Evolutionary conservation across 169 alveolate genomes (phyloP).

Genomic region (Eimeria zaria): DNA sequence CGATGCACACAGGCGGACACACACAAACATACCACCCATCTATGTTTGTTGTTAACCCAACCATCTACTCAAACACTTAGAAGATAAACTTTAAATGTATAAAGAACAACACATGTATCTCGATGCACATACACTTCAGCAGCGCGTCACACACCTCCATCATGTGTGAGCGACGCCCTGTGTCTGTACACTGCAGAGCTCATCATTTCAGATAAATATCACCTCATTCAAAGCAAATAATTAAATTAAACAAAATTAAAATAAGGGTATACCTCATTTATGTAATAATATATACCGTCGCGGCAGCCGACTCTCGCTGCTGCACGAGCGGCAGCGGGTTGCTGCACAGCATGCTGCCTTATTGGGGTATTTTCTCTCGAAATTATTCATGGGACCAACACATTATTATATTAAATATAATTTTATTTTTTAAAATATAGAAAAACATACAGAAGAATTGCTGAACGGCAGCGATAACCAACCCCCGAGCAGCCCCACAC

Average conservation of each 20-base stretch:
- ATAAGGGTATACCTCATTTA: background rate
- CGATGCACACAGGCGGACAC: no score
- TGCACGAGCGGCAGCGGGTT: background rate
- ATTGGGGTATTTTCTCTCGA: background rate
- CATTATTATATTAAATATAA: background rate
- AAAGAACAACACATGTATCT: no score
- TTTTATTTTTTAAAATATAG: background rate
- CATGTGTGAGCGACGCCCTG: background rate
- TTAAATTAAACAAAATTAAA: background rate
- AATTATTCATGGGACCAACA: background rate
- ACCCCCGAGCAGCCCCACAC: slow-evolving; percentile 32
- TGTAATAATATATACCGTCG: background rate
- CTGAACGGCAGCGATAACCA: background rate
- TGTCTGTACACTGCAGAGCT: background rate
- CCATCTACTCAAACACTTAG: no score
- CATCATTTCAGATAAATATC: background rate
- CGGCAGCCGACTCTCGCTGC: background rate
- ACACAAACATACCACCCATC: no score
- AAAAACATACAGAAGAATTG: background rate
- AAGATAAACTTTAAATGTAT: no score
- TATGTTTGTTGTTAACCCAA: no score
- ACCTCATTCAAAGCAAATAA: background rate
- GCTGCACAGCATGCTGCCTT: background rate
- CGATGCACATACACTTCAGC: no score
- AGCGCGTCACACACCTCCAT: no score